These are phyloP conservation scores for Monosporascus sp. DNA, from an alignment of 2,329 filamentous ascomycete species.

Conservation along the genomic window DNA sequence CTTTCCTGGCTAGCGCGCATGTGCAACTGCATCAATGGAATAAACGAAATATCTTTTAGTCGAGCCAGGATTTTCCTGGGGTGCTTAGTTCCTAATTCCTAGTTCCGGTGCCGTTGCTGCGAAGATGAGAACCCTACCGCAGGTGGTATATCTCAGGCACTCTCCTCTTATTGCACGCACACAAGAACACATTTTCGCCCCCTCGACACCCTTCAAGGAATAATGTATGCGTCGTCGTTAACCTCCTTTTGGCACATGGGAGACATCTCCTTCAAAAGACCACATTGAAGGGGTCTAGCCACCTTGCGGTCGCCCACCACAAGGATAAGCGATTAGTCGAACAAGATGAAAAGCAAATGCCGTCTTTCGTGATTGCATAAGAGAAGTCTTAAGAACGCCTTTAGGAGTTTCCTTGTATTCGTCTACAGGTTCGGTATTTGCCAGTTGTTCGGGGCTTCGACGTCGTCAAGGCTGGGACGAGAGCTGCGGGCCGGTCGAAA, in stretches of 20 bases:
- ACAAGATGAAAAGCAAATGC: conserved; percentile 40
- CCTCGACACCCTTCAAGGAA: conserved; percentile 18
- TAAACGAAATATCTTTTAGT: conserved; percentile 30
- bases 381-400: conserved; percentile 40
- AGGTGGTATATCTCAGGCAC: conserved; percentile 14
- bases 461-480: neutral
- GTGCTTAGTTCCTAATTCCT: conserved; percentile 18
- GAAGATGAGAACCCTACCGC: conserved; percentile 11
- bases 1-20: conserved; percentile 13
- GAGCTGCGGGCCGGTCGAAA: neutral
- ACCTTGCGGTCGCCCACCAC: conserved; percentile 26
- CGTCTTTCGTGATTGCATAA: conserved; percentile 47
- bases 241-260: conserved; percentile 20
- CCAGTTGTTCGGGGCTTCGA: conserved; percentile 5
- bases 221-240: conserved; percentile 25
- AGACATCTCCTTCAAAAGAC: conserved; percentile 20
- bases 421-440: conserved; percentile 18
- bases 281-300: conserved; percentile 23
- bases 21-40: conserved; percentile 17
- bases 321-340: conserved; percentile 30
- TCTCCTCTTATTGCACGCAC: conserved; percentile 15
- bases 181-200: conserved; percentile 12
- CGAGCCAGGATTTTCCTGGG: conserved; percentile 25
- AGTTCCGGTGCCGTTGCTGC: conserved; percentile 15
- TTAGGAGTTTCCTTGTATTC: conserved; percentile 16